Conservation (phyloP, 208 protist species). For the Trypanosoma theileri region DNA sequence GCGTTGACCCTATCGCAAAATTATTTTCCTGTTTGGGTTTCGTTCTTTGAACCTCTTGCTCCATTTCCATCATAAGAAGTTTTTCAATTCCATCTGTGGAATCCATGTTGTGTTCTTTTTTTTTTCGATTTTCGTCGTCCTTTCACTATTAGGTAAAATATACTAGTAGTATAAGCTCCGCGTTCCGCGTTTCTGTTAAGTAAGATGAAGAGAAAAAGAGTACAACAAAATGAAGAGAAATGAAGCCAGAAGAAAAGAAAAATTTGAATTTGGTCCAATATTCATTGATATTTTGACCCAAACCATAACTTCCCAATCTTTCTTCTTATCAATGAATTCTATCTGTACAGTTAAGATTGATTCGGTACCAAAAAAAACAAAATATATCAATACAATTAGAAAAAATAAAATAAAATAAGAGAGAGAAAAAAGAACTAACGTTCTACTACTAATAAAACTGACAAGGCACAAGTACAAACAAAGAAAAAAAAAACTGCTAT, state of each 20-base stretch:
- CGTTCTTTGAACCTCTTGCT: constrained; percentile 52
- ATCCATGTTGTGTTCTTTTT: constrained; percentile 38
- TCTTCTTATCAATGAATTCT: too few species aligned
- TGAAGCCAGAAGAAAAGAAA: too few species aligned
- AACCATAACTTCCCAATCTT: too few species aligned
- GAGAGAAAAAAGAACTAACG: not conserved
- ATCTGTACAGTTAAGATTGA: not conserved
- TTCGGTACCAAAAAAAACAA: constrained; percentile 2
- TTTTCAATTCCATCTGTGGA: constrained; percentile 62
- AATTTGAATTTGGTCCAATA: too few species aligned
- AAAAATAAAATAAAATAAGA: constrained; percentile 13
- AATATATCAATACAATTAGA: constrained; percentile 2
- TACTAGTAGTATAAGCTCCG: too few species aligned
- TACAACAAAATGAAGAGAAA: too few species aligned
- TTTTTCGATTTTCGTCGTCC: constrained; percentile 11
- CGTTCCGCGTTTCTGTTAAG: too few species aligned
- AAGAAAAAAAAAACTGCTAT: not conserved
- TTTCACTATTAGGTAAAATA: too few species aligned
- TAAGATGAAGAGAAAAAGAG: too few species aligned
- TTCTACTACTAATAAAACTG: not conserved
- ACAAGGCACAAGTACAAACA: too few species aligned
- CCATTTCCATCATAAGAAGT: constrained; percentile 82
- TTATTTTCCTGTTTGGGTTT: constrained; percentile 13
- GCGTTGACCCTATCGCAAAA: constrained; percentile 5
- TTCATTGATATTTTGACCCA: too few species aligned